These are phyloP conservation scores for Drechslerella stenobrocha DNA, from an alignment of 2,329 filamentous ascomycete genomes.

Conservation along the genomic window DNA sequence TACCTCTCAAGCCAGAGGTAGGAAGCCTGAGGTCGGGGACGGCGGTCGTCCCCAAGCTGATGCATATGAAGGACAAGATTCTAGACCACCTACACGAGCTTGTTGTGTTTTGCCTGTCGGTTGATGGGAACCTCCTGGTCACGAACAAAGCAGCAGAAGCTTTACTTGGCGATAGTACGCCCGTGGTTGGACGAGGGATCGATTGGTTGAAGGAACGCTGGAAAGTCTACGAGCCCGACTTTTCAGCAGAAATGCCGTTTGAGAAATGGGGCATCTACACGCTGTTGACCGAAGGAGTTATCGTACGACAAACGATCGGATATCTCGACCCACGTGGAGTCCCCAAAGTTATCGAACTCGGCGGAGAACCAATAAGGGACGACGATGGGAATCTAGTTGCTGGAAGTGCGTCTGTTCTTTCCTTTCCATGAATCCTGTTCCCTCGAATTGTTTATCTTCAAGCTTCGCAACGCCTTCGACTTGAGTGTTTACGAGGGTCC, in stretches of 20 bases:
- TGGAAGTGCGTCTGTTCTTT: constrained; percentile 26
- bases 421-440: neutral
- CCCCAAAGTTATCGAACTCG: constrained; percentile 43
- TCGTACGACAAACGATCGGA: constrained; percentile 42
- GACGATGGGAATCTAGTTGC: constrained; percentile 33
- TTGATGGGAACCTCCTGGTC: constrained; percentile 42
- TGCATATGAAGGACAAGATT: constrained; percentile 46
- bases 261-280: constrained; percentile 46
- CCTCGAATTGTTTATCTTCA: too few relatives aligned
- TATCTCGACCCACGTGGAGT: constrained; percentile 29
- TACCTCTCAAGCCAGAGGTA: constrained; percentile 9
- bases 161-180: constrained; percentile 39
- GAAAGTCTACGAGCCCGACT: constrained; percentile 47
- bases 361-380: constrained; percentile 43
- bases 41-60: constrained; percentile 28
- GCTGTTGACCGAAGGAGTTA: constrained; percentile 33
- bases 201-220: constrained; percentile 46
- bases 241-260: constrained; percentile 45
- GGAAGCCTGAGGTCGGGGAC: constrained; percentile 7
- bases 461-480: too few relatives aligned
- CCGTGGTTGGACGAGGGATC: constrained; percentile 39
- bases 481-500: too few relatives aligned
- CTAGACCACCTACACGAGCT: constrained; percentile 45
- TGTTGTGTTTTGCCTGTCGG: constrained; percentile 40
- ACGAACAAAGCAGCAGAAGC: constrained; percentile 44